Evolutionary conservation across 306 rosid genomes (phyloP).

Genomic region (Rubus idaeus): DNA sequence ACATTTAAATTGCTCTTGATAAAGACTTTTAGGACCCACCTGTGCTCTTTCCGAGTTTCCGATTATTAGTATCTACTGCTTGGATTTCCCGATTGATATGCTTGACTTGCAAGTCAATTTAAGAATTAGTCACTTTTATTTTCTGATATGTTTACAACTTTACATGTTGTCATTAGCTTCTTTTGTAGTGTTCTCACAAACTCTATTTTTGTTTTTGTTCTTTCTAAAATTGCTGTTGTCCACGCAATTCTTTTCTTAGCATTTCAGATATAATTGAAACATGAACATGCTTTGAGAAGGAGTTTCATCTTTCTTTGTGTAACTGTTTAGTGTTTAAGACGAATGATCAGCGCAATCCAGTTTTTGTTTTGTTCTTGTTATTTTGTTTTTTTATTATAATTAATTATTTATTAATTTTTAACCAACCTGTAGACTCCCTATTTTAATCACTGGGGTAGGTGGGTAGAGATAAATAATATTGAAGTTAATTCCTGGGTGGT

Average conservation of each 20-base stretch:
- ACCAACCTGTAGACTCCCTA: background rate
- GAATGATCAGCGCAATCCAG: background rate
- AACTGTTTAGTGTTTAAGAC: background rate
- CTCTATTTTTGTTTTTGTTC: background rate
- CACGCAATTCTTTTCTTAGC: background rate
- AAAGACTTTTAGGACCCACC: constrained; percentile 23
- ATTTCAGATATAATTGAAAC: background rate
- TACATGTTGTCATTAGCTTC: background rate
- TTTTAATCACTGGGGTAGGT: background rate
- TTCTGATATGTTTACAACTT: constrained; percentile 25
- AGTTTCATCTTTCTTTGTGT: background rate
- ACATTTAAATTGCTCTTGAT: constrained; percentile 42
- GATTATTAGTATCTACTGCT: constrained; percentile 28
- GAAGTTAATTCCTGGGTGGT: background rate
- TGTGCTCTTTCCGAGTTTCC: constrained; percentile 29
- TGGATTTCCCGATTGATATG: constrained; percentile 24
- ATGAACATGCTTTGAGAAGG: background rate
- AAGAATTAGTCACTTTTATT: constrained; percentile 11
- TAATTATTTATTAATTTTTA: background rate
- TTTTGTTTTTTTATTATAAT: background rate
- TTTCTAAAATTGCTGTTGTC: background rate
- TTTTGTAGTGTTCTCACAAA: background rate
- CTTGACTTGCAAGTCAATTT: constrained; percentile 13
- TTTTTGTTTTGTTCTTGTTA: background rate
- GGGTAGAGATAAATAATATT: background rate